A percentile compares a stretch with the other conserved stretches of the same genome.
phyloP scores from a whole-genome alignment of 2,329 filamentous ascomycete species.

The Blumeria hordei region DNA sequence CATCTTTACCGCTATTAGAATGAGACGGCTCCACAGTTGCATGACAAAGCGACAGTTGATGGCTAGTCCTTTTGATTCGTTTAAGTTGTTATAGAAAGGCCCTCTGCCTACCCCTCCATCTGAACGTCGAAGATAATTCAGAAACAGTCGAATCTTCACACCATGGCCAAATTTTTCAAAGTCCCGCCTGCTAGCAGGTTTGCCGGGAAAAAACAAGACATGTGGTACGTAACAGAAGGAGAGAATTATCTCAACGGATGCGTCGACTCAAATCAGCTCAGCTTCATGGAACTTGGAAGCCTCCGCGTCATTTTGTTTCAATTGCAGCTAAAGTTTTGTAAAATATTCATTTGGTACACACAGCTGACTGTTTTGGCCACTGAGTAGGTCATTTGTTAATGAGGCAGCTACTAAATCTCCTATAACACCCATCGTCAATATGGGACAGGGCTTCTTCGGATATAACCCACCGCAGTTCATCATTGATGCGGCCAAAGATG shows the following conservation, averaged over 20 bases:
- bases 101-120: no score
- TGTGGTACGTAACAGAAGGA: constrained; percentile 21
- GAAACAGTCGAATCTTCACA: no score
- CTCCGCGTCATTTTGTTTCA: background rate
- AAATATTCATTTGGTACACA: background rate
- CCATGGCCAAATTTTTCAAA: constrained; percentile 11
- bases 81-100: no score
- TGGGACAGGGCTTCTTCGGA: constrained; percentile 54
- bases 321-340: background rate
- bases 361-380: background rate
- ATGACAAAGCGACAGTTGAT: no score
- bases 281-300: background rate
- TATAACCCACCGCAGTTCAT: constrained; percentile 90
- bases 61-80: no score
- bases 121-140: no score
- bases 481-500: constrained; percentile 70
- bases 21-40: no score
- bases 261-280: background rate
- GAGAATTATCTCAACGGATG: background rate
- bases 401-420: constrained; percentile 38
- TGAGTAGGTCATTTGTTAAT: constrained; percentile 35
- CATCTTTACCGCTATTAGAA: no score
- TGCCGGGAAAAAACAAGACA: constrained; percentile 29
- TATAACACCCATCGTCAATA: constrained; percentile 38
- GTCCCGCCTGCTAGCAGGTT: constrained; percentile 29